Conservation (phyloP, 208 protist genomes). For the Herpetomonas samuelpessoai region DNA sequence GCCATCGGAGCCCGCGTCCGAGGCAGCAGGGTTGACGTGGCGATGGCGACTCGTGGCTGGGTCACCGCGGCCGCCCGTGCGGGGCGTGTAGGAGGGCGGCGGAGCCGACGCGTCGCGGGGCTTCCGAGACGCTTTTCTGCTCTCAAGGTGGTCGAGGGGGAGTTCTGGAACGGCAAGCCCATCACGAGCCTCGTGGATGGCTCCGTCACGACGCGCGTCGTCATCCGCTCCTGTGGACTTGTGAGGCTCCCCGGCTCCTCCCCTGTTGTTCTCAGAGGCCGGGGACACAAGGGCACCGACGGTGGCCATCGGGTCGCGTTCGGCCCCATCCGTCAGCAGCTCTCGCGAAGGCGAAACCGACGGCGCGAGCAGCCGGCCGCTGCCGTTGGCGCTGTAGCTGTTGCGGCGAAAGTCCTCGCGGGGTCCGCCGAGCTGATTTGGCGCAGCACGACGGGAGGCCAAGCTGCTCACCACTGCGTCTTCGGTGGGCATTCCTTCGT, state of each 20-base stretch:
- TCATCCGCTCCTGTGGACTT: too few species aligned
- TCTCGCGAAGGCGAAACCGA: too few species aligned
- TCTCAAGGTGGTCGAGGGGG: too few species aligned
- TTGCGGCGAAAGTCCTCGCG: slow-evolving; percentile 14
- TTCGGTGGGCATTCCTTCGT: slow-evolving; percentile 12
- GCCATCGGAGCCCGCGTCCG: slow-evolving; percentile 10
- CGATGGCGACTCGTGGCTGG: background rate
- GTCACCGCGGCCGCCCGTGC: background rate
- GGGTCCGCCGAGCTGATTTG: slow-evolving; percentile 28
- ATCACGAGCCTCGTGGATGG: background rate
- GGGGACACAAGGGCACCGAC: too few species aligned
- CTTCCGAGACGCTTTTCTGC: too few species aligned
- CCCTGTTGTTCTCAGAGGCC: too few species aligned
- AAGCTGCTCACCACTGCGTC: slow-evolving; percentile 49
- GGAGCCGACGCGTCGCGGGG: background rate
- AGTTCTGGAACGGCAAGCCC: too few species aligned
- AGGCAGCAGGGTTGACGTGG: background rate
- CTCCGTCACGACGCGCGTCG: background rate
- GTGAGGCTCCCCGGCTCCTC: too few species aligned
- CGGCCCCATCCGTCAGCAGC: too few species aligned
- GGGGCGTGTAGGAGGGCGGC: background rate
- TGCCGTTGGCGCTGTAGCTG: background rate
- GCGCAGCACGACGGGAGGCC: slow-evolving; percentile 21
- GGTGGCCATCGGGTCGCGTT: too few species aligned
- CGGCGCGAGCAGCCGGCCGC: background rate